Percentiles rank a stretch among this genome's conserved stretches.
phyloP scores from a whole-genome alignment of 129 eudicot genomes.

The Ambrosia artemisiifolia region DNA sequence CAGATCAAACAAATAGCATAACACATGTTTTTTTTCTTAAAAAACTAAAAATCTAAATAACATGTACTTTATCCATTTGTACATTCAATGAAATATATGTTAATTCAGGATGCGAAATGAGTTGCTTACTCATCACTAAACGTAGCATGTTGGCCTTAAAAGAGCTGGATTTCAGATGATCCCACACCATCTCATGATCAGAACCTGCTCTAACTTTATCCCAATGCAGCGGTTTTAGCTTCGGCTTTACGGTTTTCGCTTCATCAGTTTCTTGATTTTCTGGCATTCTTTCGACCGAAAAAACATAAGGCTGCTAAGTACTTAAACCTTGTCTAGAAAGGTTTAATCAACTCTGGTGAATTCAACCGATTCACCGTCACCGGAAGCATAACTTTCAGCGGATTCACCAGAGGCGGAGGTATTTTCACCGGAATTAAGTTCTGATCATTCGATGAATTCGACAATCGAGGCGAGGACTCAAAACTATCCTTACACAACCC shows the following conservation, averaged over 20 bases:
- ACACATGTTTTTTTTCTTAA: too few relatives aligned
- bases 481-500: constrained; percentile 42
- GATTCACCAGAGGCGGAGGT: constrained; percentile 45
- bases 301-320: constrained; percentile 23
- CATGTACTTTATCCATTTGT: too few relatives aligned
- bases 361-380: constrained; percentile 25
- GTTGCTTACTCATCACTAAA: too few relatives aligned
- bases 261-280: constrained; percentile 27
- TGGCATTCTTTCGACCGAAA: constrained; percentile 43
- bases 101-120: too few relatives aligned
- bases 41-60: too few relatives aligned
- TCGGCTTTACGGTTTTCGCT: constrained; percentile 51
- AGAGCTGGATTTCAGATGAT: constrained; percentile 88
- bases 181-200: constrained; percentile 96
- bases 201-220: constrained; percentile 94
- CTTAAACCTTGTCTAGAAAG: constrained; percentile 37
- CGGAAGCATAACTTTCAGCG: constrained; percentile 40
- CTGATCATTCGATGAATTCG: constrained; percentile 37
- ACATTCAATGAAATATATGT: too few relatives aligned
- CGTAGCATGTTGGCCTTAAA: too few relatives aligned
- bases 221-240: constrained; percentile 88
- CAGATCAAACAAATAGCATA: too few relatives aligned
- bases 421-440: constrained; percentile 22
- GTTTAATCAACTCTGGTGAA: constrained; percentile 52
- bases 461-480: constrained; percentile 51